phyloP scores from a whole-genome alignment of 2,329 filamentous ascomycete genomes.

The Phoma herbarum region DNA sequence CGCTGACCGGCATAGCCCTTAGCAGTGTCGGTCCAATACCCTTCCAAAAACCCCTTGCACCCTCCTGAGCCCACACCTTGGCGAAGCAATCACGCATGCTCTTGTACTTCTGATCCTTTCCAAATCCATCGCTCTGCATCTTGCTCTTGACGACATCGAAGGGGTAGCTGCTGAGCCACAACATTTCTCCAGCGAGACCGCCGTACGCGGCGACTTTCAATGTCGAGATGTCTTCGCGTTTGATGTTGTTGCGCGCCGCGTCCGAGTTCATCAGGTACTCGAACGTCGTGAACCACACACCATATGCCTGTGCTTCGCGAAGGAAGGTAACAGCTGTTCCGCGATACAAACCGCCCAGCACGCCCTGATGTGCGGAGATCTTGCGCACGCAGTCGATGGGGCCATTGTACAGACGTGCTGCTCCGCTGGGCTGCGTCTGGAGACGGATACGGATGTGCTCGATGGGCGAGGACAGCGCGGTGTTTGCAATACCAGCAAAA shows the following conservation, averaged over 20 bases:
- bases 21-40: slow-evolving; percentile 89
- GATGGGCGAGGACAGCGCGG: slow-evolving; percentile 86
- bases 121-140: slow-evolving; percentile 98
- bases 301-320: slow-evolving; percentile 94
- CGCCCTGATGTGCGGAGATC: slow-evolving; percentile 73
- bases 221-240: slow-evolving; percentile 78
- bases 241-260: slow-evolving; percentile 76
- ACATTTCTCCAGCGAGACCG: slow-evolving; percentile 88
- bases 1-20: slow-evolving; percentile 96
- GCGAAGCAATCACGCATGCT: slow-evolving; percentile 90
- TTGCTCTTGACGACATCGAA: slow-evolving; percentile 99
- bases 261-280: slow-evolving; percentile 97
- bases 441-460: slow-evolving; percentile 96
- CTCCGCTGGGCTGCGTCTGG: slow-evolving; percentile 94
- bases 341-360: slow-evolving; percentile 81
- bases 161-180: slow-evolving; percentile 94
- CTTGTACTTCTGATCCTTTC: slow-evolving; percentile 72
- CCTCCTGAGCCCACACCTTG: slow-evolving; percentile 81
- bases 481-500: slow-evolving; percentile 92
- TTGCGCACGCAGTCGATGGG: slow-evolving; percentile 92
- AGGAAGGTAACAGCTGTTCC: slow-evolving; percentile 85
- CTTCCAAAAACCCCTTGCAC: slow-evolving; percentile 89
- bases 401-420: slow-evolving; percentile 78
- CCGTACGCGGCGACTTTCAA: slow-evolving; percentile 93
- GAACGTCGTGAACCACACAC: slow-evolving; percentile 92